phyloP scores from a whole-genome alignment of 805 yeast genomes.

The Candida jianshihensis region DNA sequence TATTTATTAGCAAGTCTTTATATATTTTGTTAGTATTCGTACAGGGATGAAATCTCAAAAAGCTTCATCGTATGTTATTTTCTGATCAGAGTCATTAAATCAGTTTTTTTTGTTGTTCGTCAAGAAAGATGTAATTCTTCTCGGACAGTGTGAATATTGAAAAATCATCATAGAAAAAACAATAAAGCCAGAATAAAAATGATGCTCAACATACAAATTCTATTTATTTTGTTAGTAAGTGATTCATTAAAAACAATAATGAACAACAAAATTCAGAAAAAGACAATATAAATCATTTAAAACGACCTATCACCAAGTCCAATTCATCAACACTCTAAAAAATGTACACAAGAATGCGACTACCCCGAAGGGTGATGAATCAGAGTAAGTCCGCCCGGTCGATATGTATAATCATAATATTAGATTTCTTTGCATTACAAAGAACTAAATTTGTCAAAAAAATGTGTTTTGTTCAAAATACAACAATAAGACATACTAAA shows the following conservation, averaged over 20 bases:
- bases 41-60: neutral
- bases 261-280: neutral
- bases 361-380: slow-evolving; percentile 29
- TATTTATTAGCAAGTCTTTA: neutral
- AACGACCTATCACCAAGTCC: slow-evolving; percentile 38
- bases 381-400: slow-evolving; percentile 41
- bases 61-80: neutral
- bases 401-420: slow-evolving; percentile 10
- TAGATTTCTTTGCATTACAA: no score
- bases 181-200: neutral
- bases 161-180: slow-evolving; percentile 24
- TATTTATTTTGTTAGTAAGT: neutral
- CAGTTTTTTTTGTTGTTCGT: slow-evolving; percentile 34
- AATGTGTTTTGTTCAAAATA: no score
- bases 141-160: slow-evolving; percentile 47
- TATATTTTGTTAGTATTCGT: neutral
- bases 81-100: slow-evolving; percentile 39
- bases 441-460: no score
- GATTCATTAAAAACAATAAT: no score
- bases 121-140: slow-evolving; percentile 32
- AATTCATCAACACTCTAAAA: slow-evolving; percentile 30
- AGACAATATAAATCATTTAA: neutral
- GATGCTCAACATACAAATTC: neutral
- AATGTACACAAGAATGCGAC: slow-evolving; percentile 42
- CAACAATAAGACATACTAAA: no score